Evolutionary conservation across 768 basidiomycete genomes (phyloP), one percentile per base, ranked within the genome.

Genomic region (Cubamyces lactineus): DNA sequence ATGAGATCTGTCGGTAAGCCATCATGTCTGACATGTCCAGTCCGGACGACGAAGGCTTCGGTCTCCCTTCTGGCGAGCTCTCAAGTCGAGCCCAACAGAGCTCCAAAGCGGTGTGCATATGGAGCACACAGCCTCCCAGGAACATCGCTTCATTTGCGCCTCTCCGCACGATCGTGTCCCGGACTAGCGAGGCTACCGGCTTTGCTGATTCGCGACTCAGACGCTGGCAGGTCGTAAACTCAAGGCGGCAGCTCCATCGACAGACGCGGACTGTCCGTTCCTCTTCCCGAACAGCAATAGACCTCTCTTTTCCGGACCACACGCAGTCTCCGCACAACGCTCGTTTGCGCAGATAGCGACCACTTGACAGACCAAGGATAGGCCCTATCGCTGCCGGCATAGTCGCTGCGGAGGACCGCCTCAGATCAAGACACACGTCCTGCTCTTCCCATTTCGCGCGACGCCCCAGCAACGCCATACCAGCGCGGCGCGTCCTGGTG

Each of bases 401-500:
- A n/a, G 21, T 34, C 17, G 49, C 47, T 50, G 49, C 41, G 48
- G 39, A 17, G 60, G 40, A 54, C 53, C 46, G 46, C 60, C 51
- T 42, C 39, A 50, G 40, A 56, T 49, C 53, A 45, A 46, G 45
- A 23, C 48, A n/a, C 40, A 58, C 47, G 48, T 50, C 47, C 26
- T 40, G 41, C 50, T 49, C 48, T 55, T 43, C 26, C 61, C 53
- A 50, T 56, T 39, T 50, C 54, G 43, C 26, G 43, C 59, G 46
- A 60, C 52, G 24, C 30, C 42, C 21, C 30, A 49, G 34, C 34
- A 53, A 62, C 61, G 61, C 61, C 49, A 39, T 24, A 40, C 48
- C 24, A 56, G 54, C 61, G 43, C 53, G 61, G 48, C 41, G 48
- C 28, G 30, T 34, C 53, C 61, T 34, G 61, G 28, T 62, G 61